Conservation (phyloP, 192 early-diverging fungal species). For the Coemansia sp. region DNA sequence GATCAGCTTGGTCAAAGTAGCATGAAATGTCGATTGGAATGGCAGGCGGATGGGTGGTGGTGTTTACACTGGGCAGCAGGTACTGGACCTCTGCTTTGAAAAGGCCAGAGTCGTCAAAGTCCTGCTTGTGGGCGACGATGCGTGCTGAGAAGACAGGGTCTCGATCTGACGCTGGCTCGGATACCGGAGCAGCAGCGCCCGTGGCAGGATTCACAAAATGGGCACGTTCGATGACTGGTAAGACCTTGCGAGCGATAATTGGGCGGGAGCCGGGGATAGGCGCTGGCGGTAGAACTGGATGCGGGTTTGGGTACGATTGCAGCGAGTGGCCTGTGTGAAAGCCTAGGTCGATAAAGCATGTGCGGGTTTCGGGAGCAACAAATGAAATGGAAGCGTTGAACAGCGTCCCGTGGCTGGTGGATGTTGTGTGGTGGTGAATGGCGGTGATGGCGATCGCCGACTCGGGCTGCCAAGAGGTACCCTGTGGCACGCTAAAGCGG, state of each 20-base stretch:
- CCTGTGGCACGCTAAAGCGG: not conserved
- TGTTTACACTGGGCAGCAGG: conserved; percentile 20
- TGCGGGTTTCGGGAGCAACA: conserved; percentile 44
- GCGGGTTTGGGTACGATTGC: conserved; percentile 49
- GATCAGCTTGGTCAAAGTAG: conserved; percentile 44
- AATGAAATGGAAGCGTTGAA: conserved; percentile 37
- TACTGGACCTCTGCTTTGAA: conserved; percentile 40
- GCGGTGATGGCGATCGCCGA: conserved; percentile 39
- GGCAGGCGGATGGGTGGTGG: conserved; percentile 11
- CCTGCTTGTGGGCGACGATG: conserved; percentile 40
- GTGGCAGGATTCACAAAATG: conserved; percentile 22
- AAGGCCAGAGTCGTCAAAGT: conserved; percentile 20
- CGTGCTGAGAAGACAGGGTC: conserved; percentile 36
- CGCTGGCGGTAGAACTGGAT: conserved; percentile 25
- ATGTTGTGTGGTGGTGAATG: conserved; percentile 13
- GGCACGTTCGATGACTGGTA: conserved; percentile 48
- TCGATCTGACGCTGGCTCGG: conserved; percentile 25
- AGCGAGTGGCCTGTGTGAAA: conserved; percentile 33
- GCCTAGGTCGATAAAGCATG: conserved; percentile 52
- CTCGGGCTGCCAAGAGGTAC: conserved; percentile 21
- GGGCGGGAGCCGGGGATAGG: not conserved
- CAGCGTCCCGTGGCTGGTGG: conserved; percentile 20
- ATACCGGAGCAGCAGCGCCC: conserved; percentile 11
- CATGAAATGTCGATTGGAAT: conserved; percentile 39
- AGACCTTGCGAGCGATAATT: conserved; percentile 19